Conservation (phyloP, 2,329 filamentous ascomycete species). For the Neonectria faginata region DNA sequence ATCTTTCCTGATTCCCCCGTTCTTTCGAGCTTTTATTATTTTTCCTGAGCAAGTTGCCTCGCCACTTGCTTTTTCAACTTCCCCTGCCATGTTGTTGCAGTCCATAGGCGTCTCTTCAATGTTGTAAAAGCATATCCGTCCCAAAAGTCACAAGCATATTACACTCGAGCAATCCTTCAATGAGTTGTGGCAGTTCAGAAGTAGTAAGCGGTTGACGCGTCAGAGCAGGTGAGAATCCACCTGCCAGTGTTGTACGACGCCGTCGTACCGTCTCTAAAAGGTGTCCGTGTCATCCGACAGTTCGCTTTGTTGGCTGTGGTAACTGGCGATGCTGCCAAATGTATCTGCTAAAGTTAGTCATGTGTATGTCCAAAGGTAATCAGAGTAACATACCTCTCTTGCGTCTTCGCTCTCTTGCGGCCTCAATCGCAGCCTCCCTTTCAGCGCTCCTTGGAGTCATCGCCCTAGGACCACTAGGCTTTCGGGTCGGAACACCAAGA, state of each 20-base stretch:
- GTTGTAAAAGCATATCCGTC: constrained; percentile 27
- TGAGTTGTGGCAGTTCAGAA: constrained; percentile 21
- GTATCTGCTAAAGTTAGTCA: constrained; percentile 46
- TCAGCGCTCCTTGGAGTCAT: constrained; percentile 69
- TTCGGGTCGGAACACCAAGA: constrained; percentile 62
- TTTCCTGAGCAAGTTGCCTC: constrained; percentile 28
- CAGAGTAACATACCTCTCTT: constrained; percentile 65
- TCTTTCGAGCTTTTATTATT: constrained; percentile 34
- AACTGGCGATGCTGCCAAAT: constrained; percentile 51
- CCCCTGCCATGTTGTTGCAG: constrained; percentile 10
- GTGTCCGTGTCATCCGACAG: constrained; percentile 53
- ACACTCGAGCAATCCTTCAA: constrained; percentile 15
- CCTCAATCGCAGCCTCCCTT: constrained; percentile 58
- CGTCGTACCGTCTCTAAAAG: constrained; percentile 44
- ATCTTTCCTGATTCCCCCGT: constrained; percentile 19
- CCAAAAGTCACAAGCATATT: constrained; percentile 26
- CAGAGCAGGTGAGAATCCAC: constrained; percentile 17
- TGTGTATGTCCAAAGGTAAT: not conserved
- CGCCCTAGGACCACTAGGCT: constrained; percentile 69
- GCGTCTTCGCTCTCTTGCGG: constrained; percentile 57
- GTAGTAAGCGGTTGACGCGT: constrained; percentile 16
- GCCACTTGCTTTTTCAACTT: constrained; percentile 27
- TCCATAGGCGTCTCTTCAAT: constrained; percentile 36
- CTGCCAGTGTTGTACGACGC: constrained; percentile 17
- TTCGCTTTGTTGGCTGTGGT: constrained; percentile 38